Base-by-base conservation (phyloP, 2,329 filamentous ascomycete genomes). In the Alternaria tenuissima region DNA sequence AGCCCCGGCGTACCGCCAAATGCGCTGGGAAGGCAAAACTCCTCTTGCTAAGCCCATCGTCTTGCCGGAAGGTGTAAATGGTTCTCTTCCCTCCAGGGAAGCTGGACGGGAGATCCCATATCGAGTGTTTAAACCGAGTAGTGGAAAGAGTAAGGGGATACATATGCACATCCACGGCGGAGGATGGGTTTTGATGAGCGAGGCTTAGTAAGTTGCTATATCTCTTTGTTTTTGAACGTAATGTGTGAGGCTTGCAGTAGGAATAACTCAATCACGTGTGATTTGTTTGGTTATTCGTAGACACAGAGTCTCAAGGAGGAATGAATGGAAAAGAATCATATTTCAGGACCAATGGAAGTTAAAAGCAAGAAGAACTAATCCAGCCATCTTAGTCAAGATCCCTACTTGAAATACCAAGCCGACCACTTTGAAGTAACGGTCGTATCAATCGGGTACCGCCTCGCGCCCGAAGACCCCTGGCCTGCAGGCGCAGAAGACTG, bases 381-480 rank as follows among this genome's bases (percentile, higher is more conserved):
- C 12, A n/a, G 7, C 0, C 3, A n/a, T n/a, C 34, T 4, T 22
- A 81, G 81, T 55, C 82, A 84, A 62, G 84, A 86, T 66, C 60
- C 73, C 1, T 78, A 81, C 34, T 76, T 88, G 11, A 80, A 84
- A 54, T 78, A 78, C 63, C 82, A 85, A 72, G 84, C 85, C 47
- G 80, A 87, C 63, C 72, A 76, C 28, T 81, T 78, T 47, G 76
- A 82, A 38, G 59, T 87, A 3, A 82, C 82, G 0, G 82, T 85
- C 16, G 72, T 89, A 12, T 86, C 83, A 0, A 81, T 88, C 7
- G 87, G 86, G 1, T 89, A 89, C 70, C 80, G 87, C 28, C 81
- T 87, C 18, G 86, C 86, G 0, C 87, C 87, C 0, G 86, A 89
- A 69, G 60, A 88, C 65, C 85, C 86, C 0, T 88, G 82, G 69